These are phyloP conservation scores for Protomyces gravidus DNA, from an alignment of 1,139 yeast genomes.

Conservation along the genomic window DNA sequence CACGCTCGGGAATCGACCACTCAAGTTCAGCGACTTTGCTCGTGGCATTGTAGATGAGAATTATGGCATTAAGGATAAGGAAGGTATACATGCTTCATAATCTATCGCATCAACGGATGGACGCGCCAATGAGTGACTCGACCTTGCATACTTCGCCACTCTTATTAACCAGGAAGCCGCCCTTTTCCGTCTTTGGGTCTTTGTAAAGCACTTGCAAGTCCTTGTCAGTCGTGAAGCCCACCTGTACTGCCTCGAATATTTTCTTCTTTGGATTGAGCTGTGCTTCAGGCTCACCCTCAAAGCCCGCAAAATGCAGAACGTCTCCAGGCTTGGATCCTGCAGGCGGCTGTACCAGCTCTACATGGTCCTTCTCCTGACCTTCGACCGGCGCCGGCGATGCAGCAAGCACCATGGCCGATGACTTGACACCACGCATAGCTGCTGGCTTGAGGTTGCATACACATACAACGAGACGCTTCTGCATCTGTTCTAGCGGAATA, in stretches of 20 bases:
- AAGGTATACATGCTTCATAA: neutral
- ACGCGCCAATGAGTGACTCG: constrained; percentile 9
- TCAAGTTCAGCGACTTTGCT: constrained; percentile 48
- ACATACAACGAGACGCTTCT: constrained; percentile 71
- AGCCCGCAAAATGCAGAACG: constrained; percentile 89
- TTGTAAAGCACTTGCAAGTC: constrained; percentile 39
- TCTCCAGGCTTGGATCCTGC: constrained; percentile 94
- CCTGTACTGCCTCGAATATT: constrained; percentile 94
- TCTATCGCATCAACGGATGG: constrained; percentile 5
- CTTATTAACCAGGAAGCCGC: constrained; percentile 3
- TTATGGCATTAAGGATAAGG: constrained; percentile 1
- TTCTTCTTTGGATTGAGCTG: constrained; percentile 97
- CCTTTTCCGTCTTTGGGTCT: constrained; percentile 4
- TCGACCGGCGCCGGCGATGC: constrained; percentile 19
- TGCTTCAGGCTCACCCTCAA: constrained; percentile 77
- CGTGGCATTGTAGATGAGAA: constrained; percentile 36
- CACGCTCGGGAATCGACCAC: constrained; percentile 48
- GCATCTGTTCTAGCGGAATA: constrained; percentile 76
- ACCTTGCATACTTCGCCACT: constrained; percentile 13
- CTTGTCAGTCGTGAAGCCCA: constrained; percentile 58
- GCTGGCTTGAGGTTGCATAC: constrained; percentile 80
- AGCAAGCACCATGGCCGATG: constrained; percentile 77
- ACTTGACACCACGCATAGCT: constrained; percentile 90
- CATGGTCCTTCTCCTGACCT: constrained; percentile 48
- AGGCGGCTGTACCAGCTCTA: constrained; percentile 95